Evolutionary conservation across 768 basidiomycete species (phyloP).

Genomic region (Stropharia rugosoannulata): DNA sequence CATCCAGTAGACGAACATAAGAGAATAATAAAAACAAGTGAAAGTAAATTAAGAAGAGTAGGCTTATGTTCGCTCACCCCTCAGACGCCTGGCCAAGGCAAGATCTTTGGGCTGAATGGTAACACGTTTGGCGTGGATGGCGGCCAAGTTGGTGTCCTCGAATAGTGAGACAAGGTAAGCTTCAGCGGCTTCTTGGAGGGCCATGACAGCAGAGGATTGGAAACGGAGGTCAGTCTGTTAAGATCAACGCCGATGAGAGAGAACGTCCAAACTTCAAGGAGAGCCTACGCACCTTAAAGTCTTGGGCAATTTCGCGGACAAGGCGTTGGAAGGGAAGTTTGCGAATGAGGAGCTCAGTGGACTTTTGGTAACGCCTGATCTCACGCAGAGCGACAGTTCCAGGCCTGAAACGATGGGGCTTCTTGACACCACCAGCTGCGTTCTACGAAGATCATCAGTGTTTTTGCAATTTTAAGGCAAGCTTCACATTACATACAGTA

Average conservation of each 20-base stretch:
- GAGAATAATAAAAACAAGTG: slow-evolving; percentile 4
- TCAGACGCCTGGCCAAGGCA: slow-evolving; percentile 42
- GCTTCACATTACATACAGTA: slow-evolving; percentile 26
- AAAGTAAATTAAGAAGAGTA: slow-evolving; percentile 1
- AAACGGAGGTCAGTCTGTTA: slow-evolving; percentile 70
- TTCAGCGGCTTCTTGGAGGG: slow-evolving; percentile 65
- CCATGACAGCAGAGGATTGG: slow-evolving; percentile 70
- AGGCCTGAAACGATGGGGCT: slow-evolving; percentile 79
- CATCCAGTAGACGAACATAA: slow-evolving; percentile 1
- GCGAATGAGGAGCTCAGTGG: slow-evolving; percentile 62
- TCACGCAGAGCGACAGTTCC: slow-evolving; percentile 79
- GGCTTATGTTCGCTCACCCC: slow-evolving; percentile 33
- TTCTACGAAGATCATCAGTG: slow-evolving; percentile 26
- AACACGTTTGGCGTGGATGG: slow-evolving; percentile 59
- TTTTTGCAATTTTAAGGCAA: not conserved
- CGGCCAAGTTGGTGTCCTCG: slow-evolving; percentile 66
- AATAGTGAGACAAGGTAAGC: slow-evolving; percentile 76
- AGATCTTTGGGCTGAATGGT: slow-evolving; percentile 67
- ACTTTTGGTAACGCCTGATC: slow-evolving; percentile 66
- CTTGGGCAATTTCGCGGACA: slow-evolving; percentile 80
- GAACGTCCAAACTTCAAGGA: not conserved
- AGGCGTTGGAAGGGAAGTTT: slow-evolving; percentile 72
- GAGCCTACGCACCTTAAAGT: slow-evolving; percentile 57
- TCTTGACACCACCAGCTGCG: slow-evolving; percentile 71
- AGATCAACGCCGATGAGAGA: not conserved